Evolutionary conservation across 176 grass and related monocot genomes (phyloP), one percentile per base, ranked within the genome.

Genomic region (Echinochloa phyllopogon): DNA sequence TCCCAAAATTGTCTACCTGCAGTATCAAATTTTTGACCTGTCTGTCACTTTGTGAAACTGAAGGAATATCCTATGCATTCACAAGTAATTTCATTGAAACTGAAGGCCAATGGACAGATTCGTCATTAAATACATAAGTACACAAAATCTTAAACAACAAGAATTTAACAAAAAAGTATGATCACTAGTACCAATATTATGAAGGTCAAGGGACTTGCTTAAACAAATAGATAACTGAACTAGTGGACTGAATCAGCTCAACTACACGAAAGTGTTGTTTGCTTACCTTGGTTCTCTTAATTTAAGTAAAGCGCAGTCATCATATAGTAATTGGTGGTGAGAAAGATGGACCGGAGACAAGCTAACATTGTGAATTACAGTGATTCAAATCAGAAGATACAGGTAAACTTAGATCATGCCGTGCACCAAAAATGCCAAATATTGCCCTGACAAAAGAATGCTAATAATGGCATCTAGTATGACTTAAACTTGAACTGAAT

Each of bases 1-100:
- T 94, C n/a, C 92, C 89, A 39, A 91, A 79, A 76, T 94, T 89
- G 65, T 94, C 92, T 11, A 94, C 92, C 92, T 94, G 86, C 20
- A 89, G 33, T 29, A 7, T 3, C 48, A 65, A 37, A 48, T 56
- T 88, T 72, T 38, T 20, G 16, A 39, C 2, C 6, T 6, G 2
- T 4, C 4, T 70, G 67, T 24, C 40, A 44, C n/a, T 41, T 47
- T 53, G 17, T 44, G 29, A n/a, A 75, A 33, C 14, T 33, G 4
- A 14, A 56, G 41, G 11, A 74, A n/a, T 6, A 72, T 72, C 14
- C 47, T 50, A 2, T 0, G 4, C 47, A 72, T 72, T 29, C 15
- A 50, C 24, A 3, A 0, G 6, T 50, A 5, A 50, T 33, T 33
- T 71, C 11, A 45, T 71, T 47, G 21, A 11, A 47, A 13, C 40